phyloP scores from a whole-genome alignment of 1,284 basidiomycete genomes.

The Taiwanofungus camphoratus region DNA sequence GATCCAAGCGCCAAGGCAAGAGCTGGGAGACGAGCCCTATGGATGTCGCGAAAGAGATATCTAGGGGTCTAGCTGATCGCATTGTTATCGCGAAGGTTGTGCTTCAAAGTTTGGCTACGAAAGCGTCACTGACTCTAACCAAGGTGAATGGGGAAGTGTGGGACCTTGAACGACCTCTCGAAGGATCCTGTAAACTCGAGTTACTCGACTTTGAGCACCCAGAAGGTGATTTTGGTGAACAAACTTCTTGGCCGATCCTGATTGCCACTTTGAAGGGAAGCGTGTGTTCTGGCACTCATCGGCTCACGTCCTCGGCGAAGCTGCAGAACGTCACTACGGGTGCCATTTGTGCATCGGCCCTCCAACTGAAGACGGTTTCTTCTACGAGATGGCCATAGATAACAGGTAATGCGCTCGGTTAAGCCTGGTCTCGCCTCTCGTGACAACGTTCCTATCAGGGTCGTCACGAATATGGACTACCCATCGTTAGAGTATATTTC shows the following conservation, averaged over 20 bases:
- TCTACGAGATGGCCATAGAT: constrained; percentile 94
- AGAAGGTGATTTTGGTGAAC: constrained; percentile 57
- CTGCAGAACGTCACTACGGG: constrained; percentile 94
- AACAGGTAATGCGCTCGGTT: constrained; percentile 42
- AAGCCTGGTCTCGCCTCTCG: background rate
- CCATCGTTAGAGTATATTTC: constrained; percentile 85
- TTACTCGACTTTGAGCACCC: constrained; percentile 93
- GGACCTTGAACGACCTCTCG: constrained; percentile 94
- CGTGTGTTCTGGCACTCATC: constrained; percentile 99
- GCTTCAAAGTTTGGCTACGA: background rate
- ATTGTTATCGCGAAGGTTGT: constrained; percentile 89
- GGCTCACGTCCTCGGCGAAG: constrained; percentile 98
- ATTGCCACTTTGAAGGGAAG: constrained; percentile 53
- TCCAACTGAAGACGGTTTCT: constrained; percentile 98
- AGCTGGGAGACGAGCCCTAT: constrained; percentile 98
- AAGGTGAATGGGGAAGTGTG: constrained; percentile 87
- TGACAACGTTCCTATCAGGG: constrained; percentile 33
- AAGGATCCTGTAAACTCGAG: constrained; percentile 76
- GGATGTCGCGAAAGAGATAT: constrained; percentile 84
- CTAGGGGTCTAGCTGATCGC: constrained; percentile 85
- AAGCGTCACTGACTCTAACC: background rate
- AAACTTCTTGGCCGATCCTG: too few relatives aligned
- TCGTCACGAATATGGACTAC: constrained; percentile 80
- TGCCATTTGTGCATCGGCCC: constrained; percentile 98
- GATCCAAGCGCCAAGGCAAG: constrained; percentile 75